Percentiles rank a stretch among this genome's conserved stretches.
Conservation (phyloP, 257 asterid species). For the Mentha longifolia region DNA sequence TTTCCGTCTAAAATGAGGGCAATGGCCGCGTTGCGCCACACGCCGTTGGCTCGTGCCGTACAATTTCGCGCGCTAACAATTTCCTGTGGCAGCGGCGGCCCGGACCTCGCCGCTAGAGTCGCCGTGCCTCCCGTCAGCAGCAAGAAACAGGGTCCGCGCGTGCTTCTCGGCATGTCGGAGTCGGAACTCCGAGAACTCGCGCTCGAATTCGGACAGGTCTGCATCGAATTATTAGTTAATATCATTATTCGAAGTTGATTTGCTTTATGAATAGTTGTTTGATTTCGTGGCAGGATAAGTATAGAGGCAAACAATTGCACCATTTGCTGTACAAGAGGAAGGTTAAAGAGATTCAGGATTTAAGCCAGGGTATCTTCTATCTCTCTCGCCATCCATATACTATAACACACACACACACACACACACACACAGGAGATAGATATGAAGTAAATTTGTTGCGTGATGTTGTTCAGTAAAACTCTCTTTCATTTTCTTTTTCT, state of each 20-base stretch:
- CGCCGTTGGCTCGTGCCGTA: constrained; percentile 52
- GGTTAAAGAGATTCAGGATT: constrained; percentile 73
- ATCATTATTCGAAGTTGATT: not conserved
- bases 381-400: not conserved
- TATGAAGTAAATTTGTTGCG: constrained; percentile 4
- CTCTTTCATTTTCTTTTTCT: constrained; percentile 5
- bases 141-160: constrained; percentile 52
- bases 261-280: not conserved
- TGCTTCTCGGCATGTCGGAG: constrained; percentile 87
- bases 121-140: constrained; percentile 45
- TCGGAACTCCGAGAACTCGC: constrained; percentile 78
- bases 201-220: constrained; percentile 70
- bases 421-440: not conserved
- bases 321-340: constrained; percentile 84
- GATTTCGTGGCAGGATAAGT: constrained; percentile 58
- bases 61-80: constrained; percentile 51
- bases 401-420: no score
- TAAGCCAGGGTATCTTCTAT: constrained; percentile 54
- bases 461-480: not conserved
- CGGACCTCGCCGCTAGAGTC: constrained; percentile 37
- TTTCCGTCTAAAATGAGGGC: constrained; percentile 36
- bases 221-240: not conserved
- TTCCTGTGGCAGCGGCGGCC: constrained; percentile 40
- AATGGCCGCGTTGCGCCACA: constrained; percentile 61
- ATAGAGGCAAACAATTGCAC: constrained; percentile 90